Base-by-base conservation (phyloP, 1,284 basidiomycete species). In the Austroboletus rostrupii region DNA sequence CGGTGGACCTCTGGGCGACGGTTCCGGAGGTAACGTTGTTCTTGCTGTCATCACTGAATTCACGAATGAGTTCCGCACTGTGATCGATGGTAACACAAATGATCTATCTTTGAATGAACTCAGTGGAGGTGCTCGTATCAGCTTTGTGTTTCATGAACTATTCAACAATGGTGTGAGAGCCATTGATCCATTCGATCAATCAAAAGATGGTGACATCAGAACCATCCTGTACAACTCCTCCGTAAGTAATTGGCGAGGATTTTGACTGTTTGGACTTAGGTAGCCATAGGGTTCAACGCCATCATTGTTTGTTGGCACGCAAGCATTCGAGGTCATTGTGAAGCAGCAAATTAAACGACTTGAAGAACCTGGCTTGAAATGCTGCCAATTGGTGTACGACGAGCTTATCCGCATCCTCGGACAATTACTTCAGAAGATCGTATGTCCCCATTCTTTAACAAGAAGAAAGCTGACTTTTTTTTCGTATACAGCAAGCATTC, bases 331-430 rank as follows among this genome's bases (percentile, higher is more conserved):
- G 68, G 90, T 95, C 53, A 98, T 98, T 61, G 92, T 98, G 61
- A 99, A 98, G 76, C 92, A 97, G 68, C 96, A 99, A 71, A 99
- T 99, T 69, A 90, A 94, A 70, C 83, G 96, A 43, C 74, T 99
- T 47, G 96, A 98, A 65, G 96, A 98, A 13, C 96, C 96, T 5
- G 79, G 83, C 53, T 71, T 97, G 61, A 95, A 95, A 67, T 98
- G 96, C 65, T 95, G 91, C 61, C 85, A 93, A 58, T 77, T 98
- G 48, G 90, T 98, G 2, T 98, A 98, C 61, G 96, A 98, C 63
- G 96, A 98, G 68, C 79, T 99, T 42, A 97, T 97, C 62, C 85
- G 96, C 44, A 99, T 99, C 58, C 80, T 98, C 36, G 85, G 88
- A 16, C 94, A 97, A 64, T 77, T 98, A 1, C 76, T 99, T 16